Evolutionary conservation across 176 grass and related monocot genomes (phyloP), one percentile per base, ranked within the genome.

Genomic region (Juncus inflexus): DNA sequence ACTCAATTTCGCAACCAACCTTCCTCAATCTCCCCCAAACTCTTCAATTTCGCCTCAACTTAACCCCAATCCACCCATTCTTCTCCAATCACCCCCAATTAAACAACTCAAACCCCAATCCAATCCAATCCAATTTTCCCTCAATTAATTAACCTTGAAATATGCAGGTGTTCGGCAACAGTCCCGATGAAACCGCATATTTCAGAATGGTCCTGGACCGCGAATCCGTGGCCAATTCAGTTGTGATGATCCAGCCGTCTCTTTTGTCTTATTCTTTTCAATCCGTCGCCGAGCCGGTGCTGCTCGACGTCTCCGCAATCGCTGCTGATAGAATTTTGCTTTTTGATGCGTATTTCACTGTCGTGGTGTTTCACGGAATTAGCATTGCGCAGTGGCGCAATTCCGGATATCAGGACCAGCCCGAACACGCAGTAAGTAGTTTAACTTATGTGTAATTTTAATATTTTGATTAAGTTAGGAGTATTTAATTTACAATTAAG

Each of bases 211-310:
- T 89, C 60, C 63, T 95, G 36, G 56, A 89, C 42, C 85, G 85
- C 61, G 82, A 95, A 66, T 83, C 65, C 47, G 77, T 95, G 50
- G 52, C 69, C 36, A 95, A 89, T 78, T 43, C 90, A 72, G 74
- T 89, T 61, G 85, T 89, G 52, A 95, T 95, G 90, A 86, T 89
- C 78, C 90, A 95, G 39, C 90, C 90, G 67, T 95, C 90, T 65
- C 79, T 95, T 69, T 77, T 95, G 80, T 89, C 82, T 19, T 95
- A 89, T 68, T 86, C 85, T 8, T 89, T 89, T 64, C 82, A 89
- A 6, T 89, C 85, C 52, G 76, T 45, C 12, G 79, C 79, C 12
- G 86, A 85, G 67, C 85, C 85, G 9, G 82, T 79, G 47, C 82
- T 95, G 12, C 71, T 95, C 50, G 90, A 95, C 76, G 90, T 70